Base-by-base conservation (phyloP, 1,139 yeast genomes). In the Entelexis sorbosivorans region DNA sequence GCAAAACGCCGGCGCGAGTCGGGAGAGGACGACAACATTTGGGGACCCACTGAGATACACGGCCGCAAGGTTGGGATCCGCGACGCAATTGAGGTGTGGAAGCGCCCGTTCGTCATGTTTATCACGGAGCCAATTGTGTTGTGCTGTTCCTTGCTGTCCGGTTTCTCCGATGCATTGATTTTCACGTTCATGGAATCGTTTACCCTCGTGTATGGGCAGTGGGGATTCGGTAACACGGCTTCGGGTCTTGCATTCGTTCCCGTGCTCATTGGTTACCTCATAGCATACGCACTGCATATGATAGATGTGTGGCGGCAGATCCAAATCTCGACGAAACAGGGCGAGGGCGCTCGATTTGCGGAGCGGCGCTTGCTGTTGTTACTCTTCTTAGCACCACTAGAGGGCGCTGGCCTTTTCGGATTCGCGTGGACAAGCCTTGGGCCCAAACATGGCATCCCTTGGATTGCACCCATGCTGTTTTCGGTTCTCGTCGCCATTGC, bases 141-240 rank as follows among this genome's bases (percentile, higher is more conserved):
- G 31, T 54, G 55, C 16, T 26, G 53, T 28, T 49, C 53, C 5
- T 31, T 53, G 34, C 44, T 54, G 22, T 53, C 56, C 8, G 57
- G 57, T 5, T 54, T 54, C 47, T 54, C 57, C 1, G 56, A 54
- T 38, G 54, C 54, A n/a, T 51, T 54, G n/a, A 54, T 54, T 22
- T 54, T 54, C 46, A 47, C 49, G 13, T 54, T 54, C 46, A 53
- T 45, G 51, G 48, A 49, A 19, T 38, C 50, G 13, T 48, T 53
- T 26, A 47, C 49, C 7, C 54, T 44, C 11, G 57, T 54, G 7
- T 53, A 44, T 20, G 34, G 19, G 1, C 51, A 50, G 34, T 54
- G 56, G 56, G 52, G 52, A 16, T 54, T 54, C 35, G 54, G 54
- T 3, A 50, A 49, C 38, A 49, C 53, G 11, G 53, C 53, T 9